These are phyloP conservation scores for Pouteria campechiana DNA, from an alignment of 179 eudicot genomes.

Conservation along the genomic window DNA sequence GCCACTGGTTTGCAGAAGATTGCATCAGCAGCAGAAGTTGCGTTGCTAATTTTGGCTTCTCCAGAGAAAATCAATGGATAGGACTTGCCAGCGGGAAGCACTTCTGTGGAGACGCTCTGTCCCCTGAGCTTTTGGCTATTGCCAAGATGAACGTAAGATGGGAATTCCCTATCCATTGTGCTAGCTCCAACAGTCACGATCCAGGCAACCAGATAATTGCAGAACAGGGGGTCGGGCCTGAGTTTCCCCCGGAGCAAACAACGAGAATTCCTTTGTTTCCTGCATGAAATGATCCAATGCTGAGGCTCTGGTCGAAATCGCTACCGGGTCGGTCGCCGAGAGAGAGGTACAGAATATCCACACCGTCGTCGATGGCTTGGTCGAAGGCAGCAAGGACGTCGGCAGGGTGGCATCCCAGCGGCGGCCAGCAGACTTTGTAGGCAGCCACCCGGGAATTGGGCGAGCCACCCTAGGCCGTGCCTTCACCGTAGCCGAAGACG, in stretches of 20 bases:
- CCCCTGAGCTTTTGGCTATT: constrained; percentile 45
- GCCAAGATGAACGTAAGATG: constrained; percentile 44
- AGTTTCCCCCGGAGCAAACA: constrained; percentile 77
- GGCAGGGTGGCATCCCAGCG: constrained; percentile 58
- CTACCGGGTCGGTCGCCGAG: constrained; percentile 51
- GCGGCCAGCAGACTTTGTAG: constrained; percentile 83
- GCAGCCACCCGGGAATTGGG: constrained; percentile 81
- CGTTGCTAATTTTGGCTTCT: constrained; percentile 44
- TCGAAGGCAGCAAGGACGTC: constrained; percentile 85
- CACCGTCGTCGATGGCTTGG: constrained; percentile 69
- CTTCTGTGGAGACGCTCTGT: constrained; percentile 54
- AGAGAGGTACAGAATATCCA: constrained; percentile 74
- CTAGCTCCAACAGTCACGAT: constrained; percentile 83
- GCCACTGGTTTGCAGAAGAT: constrained; percentile 50
- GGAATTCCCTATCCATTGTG: constrained; percentile 73
- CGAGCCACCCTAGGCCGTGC: constrained; percentile 83
- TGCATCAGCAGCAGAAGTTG: constrained; percentile 33
- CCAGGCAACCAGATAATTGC: constrained; percentile 69
- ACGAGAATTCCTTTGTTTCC: constrained; percentile 45
- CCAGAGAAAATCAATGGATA: constrained; percentile 43
- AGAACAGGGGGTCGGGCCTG: constrained; percentile 52
- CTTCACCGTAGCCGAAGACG: constrained; percentile 66
- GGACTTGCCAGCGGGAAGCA: constrained; percentile 33
- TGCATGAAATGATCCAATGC: constrained; percentile 88
- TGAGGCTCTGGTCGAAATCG: constrained; percentile 45